A percentile compares a stretch with the other conserved stretches of the same genome.
phyloP scores from a whole-genome alignment of 441 rosid genomes.

The Populus hybrid region DNA sequence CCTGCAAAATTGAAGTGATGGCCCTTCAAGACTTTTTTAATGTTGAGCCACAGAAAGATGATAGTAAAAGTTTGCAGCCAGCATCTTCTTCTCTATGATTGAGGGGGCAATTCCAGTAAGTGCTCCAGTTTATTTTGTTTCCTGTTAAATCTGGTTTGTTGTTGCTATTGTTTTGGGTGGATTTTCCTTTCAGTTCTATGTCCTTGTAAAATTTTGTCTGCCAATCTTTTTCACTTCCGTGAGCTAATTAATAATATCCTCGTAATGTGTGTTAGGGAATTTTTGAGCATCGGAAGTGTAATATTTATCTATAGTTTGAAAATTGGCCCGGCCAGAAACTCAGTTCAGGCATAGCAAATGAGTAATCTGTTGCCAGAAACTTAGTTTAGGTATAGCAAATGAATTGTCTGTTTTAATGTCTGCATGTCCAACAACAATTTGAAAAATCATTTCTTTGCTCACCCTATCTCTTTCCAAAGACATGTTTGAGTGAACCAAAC shows the following conservation, averaged over 20 bases:
- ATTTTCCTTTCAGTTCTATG: slow-evolving; percentile 11
- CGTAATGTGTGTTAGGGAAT: background rate
- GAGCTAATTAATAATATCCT: slow-evolving; percentile 24
- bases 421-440: background rate
- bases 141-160: background rate
- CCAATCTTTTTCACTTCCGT: slow-evolving; percentile 5
- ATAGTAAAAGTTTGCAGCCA: slow-evolving; percentile 39
- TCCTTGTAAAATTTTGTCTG: background rate
- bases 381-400: background rate
- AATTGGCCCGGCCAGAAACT: background rate
- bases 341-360: background rate
- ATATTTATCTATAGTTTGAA: background rate
- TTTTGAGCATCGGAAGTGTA: background rate
- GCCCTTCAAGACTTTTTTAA: slow-evolving; percentile 90
- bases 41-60: slow-evolving; percentile 26
- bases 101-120: slow-evolving; percentile 20
- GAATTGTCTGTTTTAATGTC: background rate
- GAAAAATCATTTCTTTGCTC: background rate
- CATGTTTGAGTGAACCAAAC: background rate
- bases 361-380: background rate
- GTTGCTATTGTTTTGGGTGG: slow-evolving; percentile 7
- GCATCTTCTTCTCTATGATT: slow-evolving; percentile 37
- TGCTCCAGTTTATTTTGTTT: background rate
- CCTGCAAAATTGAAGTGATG: slow-evolving; percentile 54
- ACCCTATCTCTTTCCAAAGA: background rate